Conservation (phyloP, 805 yeast genomes). For the Wickerhamomyces bovis region DNA sequence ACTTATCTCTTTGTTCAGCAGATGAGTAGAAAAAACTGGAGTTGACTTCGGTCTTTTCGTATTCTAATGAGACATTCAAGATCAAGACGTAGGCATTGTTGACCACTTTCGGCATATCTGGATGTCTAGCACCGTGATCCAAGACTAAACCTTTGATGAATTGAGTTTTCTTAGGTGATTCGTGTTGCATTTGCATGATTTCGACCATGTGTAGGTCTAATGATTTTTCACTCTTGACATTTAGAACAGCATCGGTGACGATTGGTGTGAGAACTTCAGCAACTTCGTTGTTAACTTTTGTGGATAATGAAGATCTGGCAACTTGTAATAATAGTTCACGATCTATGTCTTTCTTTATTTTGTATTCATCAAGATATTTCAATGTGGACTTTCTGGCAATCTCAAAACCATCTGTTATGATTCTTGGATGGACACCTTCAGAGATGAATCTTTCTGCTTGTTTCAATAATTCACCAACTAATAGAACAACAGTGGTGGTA, state of each 20-base stretch:
- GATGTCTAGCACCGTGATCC: conserved; percentile 98
- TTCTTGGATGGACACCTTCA: conserved; percentile 96
- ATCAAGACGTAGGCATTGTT: conserved; percentile 81
- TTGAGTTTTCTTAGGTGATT: conserved; percentile 75
- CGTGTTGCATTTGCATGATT: conserved; percentile 97
- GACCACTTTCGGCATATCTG: conserved; percentile 93
- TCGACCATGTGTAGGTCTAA: conserved; percentile 96
- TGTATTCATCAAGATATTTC: conserved; percentile 62
- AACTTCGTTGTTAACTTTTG: conserved; percentile 76
- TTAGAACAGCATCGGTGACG: conserved; percentile 91
- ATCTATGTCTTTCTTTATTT: conserved; percentile 47
- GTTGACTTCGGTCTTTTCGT: conserved; percentile 96
- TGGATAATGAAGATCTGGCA: conserved; percentile 81
- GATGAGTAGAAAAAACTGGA: conserved; percentile 90
- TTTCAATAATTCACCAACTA: conserved; percentile 90
- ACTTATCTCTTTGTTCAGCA: conserved; percentile 93
- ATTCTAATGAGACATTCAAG: conserved; percentile 89
- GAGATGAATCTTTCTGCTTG: conserved; percentile 89
- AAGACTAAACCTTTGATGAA: conserved; percentile 85
- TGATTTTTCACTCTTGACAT: conserved; percentile 52
- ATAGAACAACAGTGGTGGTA: conserved; percentile 88
- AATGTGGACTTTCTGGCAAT: conserved; percentile 74
- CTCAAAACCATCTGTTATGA: conserved; percentile 93
- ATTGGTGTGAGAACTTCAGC: conserved; percentile 84
- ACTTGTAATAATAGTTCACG: conserved; percentile 88